Evolutionary conservation across 2,329 filamentous ascomycete species (phyloP), one percentile per base, ranked within the genome.

Genomic region (Raffaelea albimanens): DNA sequence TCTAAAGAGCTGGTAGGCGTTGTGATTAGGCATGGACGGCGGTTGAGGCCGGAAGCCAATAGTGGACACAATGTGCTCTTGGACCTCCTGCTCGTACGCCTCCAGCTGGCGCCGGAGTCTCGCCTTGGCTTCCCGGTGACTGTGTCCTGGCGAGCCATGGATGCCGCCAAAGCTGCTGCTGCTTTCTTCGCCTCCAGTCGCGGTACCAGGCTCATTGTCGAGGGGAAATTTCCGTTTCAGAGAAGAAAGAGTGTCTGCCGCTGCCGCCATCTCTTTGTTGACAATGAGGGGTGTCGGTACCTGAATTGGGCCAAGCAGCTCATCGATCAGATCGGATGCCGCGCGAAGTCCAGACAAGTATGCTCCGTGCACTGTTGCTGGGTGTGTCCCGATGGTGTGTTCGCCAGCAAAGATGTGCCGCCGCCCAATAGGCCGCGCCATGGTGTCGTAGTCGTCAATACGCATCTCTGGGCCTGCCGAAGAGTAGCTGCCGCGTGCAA

Each of bases 401-500:
- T 98, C 93, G 43, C 93, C 93, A 16, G 91, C 93, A 64, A 98
- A 98, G 65, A 91, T 87, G 9, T 98, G 70, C 54, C 94, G 95
- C 5, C 21, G 43, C 29, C 88, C 90, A 29, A 96, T 73, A 1
- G 85, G 72, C 43, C 78, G 77, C 2, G 93, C 88, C 87, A 98
- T 95, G 29, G 80, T 71, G 61, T 97, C 87, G 65, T 98, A 98
- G 62, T 98, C 93, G 45, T 89, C 85, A 2, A 85, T 78, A 45
- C 80, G 76, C 65, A 95, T 91, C 42, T 80, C 75, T 5, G 89
- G 83, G 0, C 87, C 90, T 1, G 95, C 88, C 54, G 87, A 97
- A 3, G 94, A 98, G 65, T 98, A 98, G 62, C 87, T 96, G 29
- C 93, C 93, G 52, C 85, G 76, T n/a, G 91, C 85, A 63, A 95